A percentile compares a stretch with the other conserved stretches of the same genome.
Evolutionary conservation across 1,284 basidiomycete species (phyloP).

Genomic region (Cystobasidiaceae sp.): DNA sequence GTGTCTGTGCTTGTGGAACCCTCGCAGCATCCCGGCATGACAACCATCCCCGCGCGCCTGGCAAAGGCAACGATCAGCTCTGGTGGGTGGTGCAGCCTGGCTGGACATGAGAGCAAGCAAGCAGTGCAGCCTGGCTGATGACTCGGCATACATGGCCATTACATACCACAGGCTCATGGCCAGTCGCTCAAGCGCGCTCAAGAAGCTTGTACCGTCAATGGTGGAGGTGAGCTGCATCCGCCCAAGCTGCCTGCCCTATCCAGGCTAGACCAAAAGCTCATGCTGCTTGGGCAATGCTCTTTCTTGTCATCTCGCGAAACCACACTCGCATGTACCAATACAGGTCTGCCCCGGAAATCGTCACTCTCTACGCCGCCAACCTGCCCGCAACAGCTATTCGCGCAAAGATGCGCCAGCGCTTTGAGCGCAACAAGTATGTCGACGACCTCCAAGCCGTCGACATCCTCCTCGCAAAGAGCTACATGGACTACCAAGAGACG

Average conservation of each 20-base stretch:
- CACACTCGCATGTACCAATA: too few relatives aligned
- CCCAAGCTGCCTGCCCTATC: too few relatives aligned
- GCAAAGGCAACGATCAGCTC: constrained; percentile 65
- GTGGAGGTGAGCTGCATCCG: constrained; percentile 71
- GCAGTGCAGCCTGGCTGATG: too few relatives aligned
- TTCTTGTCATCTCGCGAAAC: too few relatives aligned
- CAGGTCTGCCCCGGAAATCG: constrained; percentile 79
- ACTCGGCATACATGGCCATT: too few relatives aligned
- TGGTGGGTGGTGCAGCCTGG: background rate
- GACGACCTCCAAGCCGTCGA: constrained; percentile 80
- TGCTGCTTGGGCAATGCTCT: background rate
- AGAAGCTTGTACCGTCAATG: constrained; percentile 83
- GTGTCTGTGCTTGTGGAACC: too few relatives aligned
- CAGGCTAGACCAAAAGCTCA: too few relatives aligned
- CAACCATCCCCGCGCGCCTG: constrained; percentile 85
- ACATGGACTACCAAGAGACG: constrained; percentile 77
- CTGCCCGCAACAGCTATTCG: constrained; percentile 75
- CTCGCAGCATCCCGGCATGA: too few relatives aligned
- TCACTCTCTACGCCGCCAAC: constrained; percentile 75
- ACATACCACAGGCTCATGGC: constrained; percentile 49
- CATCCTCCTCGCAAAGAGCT: constrained; percentile 76
- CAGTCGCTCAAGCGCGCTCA: constrained; percentile 66
- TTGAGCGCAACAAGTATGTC: constrained; percentile 79
- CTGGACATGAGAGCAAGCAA: background rate
- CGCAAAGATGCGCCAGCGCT: constrained; percentile 75